Evolutionary conservation across 352 stramenopile species (phyloP).

Genomic region (Phytophthora capsici): DNA sequence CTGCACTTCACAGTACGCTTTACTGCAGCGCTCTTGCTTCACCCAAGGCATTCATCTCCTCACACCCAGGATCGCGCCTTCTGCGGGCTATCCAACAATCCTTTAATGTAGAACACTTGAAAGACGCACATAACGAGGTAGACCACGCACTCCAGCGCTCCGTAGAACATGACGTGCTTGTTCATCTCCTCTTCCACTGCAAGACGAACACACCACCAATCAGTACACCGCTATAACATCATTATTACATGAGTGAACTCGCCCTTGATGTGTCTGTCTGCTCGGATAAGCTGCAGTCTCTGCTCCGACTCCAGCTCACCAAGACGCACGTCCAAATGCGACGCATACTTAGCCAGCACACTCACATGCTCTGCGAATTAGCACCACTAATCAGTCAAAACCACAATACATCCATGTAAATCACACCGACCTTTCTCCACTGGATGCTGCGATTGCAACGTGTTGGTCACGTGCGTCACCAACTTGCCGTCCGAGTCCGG

Average conservation of each 20-base stretch:
- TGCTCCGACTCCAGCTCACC: constrained; percentile 83
- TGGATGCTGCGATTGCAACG: constrained; percentile 79
- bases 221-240: not conserved
- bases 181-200: constrained; percentile 81
- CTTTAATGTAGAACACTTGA: constrained; percentile 85
- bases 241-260: not conserved
- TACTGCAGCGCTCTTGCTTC: too few species aligned
- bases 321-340: constrained; percentile 79
- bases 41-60: constrained; percentile 2
- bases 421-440: constrained; percentile 63
- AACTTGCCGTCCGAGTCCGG: constrained; percentile 73
- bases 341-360: constrained; percentile 82
- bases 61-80: constrained; percentile 61
- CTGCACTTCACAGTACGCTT: not conserved
- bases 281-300: constrained; percentile 76
- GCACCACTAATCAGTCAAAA: not conserved
- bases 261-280: constrained; percentile 81
- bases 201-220: constrained; percentile 2
- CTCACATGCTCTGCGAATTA: constrained; percentile 71
- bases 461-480: constrained; percentile 85
- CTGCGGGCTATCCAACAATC: constrained; percentile 62
- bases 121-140: constrained; percentile 75
- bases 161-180: constrained; percentile 80
- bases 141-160: constrained; percentile 70
- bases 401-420: not conserved